Base-by-base conservation (phyloP, 2,329 filamentous ascomycete species). In the Exophiala calicioides region DNA sequence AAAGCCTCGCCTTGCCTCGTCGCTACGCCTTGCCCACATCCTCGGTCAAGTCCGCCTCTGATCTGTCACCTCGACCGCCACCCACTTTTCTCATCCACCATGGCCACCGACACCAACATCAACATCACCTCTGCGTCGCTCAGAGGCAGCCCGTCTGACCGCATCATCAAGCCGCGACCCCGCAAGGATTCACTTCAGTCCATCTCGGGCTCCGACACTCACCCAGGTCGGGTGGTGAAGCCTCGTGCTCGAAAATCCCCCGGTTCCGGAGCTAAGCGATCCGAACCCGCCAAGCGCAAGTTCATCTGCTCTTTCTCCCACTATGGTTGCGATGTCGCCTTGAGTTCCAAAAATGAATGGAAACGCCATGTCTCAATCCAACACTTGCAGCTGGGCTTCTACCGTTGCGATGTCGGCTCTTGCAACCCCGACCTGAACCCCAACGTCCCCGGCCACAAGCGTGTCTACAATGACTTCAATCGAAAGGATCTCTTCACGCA, bases 401-500 rank as follows among this genome's bases (percentile, higher is more conserved):
- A 85, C 80, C 75, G 85, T 47, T 97, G 90, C 69, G 78, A 84
- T 55, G 74, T 85, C 20, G 85, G 81, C 52, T 63, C 68, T 5
- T 85, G 81, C 63, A 66, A 66, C 51, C 21, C 53, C 20, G 26
- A 60, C 62, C 43, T 50, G 15, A 58, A 56, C 23, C 55, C 50
- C 5, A 54, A 49, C 39, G 50, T 57, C 10, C 51, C 57, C 2
- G 54, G 44, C 38, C 39, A 47, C 32, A 53, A 56, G 26, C 55
- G 54, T n/a, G 51, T 60, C 19, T 58, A 64, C 31, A 82, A 85
- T 59, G 83, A 81, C 65, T 95, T 95, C 73, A 94, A 94, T 67
- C 86, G 90, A 60, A 95, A 94, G 65, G 90, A 96, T 61, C 80
- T 96, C 9, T 95, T 90, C 69, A 88, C 85, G 0, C 89, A 95